A percentile compares a stretch with the other conserved stretches of the same genome.
Conservation (phyloP, 345 rosid genomes). For the Conringia planisiliqua region DNA sequence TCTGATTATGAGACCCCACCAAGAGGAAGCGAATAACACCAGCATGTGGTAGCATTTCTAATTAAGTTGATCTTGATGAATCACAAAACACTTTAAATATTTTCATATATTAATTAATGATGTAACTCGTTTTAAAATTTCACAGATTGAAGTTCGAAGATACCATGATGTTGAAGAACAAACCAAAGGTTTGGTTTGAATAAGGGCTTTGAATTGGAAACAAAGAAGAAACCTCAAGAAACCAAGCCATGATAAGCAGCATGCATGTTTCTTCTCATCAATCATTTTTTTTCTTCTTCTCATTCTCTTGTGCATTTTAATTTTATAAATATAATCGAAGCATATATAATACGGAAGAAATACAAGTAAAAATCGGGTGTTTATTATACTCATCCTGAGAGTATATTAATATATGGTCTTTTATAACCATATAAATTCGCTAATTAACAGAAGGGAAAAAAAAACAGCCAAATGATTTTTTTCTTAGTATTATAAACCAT, state of each 20-base stretch:
- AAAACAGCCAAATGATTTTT: background rate
- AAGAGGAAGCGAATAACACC: conserved; percentile 29
- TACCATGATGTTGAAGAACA: conserved; percentile 19
- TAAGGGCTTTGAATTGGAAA: conserved; percentile 7
- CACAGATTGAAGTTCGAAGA: conserved; percentile 22
- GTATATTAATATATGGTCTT: background rate
- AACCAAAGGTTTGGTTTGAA: conserved; percentile 22
- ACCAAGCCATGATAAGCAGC: conserved; percentile 20
- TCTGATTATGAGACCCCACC: conserved; percentile 34
- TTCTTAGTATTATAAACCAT: background rate
- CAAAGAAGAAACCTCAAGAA: background rate
- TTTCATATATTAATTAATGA: background rate
- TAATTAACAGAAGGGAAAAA: background rate
- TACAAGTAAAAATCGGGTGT: background rate
- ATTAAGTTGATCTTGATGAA: background rate
- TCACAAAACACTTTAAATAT: background rate
- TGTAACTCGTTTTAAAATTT: background rate
- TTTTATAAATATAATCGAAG: conserved; percentile 21
- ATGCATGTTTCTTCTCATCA: conserved; percentile 9
- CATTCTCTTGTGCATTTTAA: conserved; percentile 11
- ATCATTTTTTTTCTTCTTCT: background rate
- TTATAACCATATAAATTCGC: background rate
- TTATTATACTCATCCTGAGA: conserved; percentile 4
- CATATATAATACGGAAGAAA: conserved; percentile 10
- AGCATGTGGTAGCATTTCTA: background rate